Conservation (phyloP, 345 rosid species). For the Arabis alpina region DNA sequence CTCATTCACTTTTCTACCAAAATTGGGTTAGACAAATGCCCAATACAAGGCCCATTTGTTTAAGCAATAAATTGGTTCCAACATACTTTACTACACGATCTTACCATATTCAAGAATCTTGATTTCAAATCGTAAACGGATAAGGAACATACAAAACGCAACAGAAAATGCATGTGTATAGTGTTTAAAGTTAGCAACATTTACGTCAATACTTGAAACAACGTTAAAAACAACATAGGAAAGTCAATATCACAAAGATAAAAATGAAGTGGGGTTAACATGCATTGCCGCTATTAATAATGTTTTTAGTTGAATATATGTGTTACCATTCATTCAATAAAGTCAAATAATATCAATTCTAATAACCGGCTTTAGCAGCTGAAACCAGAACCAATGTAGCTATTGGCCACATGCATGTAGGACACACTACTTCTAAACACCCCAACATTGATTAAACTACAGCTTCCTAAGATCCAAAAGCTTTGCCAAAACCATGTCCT, state of each 20-base stretch:
- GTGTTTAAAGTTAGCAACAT: not conserved
- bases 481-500: slow-evolving; percentile 33
- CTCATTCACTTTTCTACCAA: no score
- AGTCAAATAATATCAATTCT: slow-evolving; percentile 18
- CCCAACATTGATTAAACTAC: slow-evolving; percentile 27
- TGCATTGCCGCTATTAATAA: not conserved
- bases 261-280: slow-evolving; percentile 3
- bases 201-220: slow-evolving; percentile 10
- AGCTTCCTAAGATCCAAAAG: slow-evolving; percentile 8
- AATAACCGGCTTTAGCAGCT: slow-evolving; percentile 12
- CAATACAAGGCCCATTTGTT: no score
- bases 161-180: slow-evolving; percentile 9
- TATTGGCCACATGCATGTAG: slow-evolving; percentile 37
- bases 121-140: not conserved
- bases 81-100: not conserved
- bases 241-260: not conserved
- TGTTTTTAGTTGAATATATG: not conserved
- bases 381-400: slow-evolving; percentile 32
- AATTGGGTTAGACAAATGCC: no score
- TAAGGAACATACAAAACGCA: not conserved
- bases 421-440: slow-evolving; percentile 34
- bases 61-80: no score
- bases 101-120: not conserved
- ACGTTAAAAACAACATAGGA: not conserved
- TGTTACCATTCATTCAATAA: slow-evolving; percentile 1